Evolutionary conservation across 805 yeast species (phyloP), one percentile per base, ranked within the genome.

Genomic region (Blastobotrys peoriensis): DNA sequence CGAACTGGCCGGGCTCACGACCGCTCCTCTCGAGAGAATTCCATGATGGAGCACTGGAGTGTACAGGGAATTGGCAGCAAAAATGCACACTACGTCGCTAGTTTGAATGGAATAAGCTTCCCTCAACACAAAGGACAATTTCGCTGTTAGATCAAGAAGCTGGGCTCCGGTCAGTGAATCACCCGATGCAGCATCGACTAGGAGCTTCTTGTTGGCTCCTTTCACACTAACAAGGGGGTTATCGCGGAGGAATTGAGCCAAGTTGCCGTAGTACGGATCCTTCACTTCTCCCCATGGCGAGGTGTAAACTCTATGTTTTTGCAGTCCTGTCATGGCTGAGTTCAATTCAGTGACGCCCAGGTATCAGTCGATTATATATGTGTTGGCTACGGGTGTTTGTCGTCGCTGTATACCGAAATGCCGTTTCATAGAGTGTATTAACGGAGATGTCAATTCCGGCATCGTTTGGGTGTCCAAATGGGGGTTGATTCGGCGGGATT

Each of bases 1-100:
- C 35, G 56, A 47, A 36, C 61, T 62, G 2, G 65, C 63, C 5
- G 65, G 65, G 6, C 60, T 50, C 5, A 61, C 49, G 3, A 57
- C 44, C 3, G 54, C 65, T 2, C 59, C 62, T 4, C 55, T 43
- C 4, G 52, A 30, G 9, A 61, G 41, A 16, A 53, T 39, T 2
- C 57, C 60, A 25, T 53, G 49, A 36, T 62, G 66, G 15, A 60
- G 34, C 2, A 50, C 49, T 4, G 55, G 54, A 5, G 55, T 52
- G 47, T 50, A 50, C 20, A 61, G 44, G 40, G 47, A 40, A 50
- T 62, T 62, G 17, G 46, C 37, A 18, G 50, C 48, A 20, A 55
- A 58, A 13, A 59, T 28, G 18, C 52, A 48, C 5, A 61, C 60
- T 9, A 61, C 62, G 16, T 54, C 59, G 36, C 53, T 53, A 5